phyloP scores from a whole-genome alignment of 2,329 filamentous ascomycete genomes.

The Cyclaneusma minus region DNA sequence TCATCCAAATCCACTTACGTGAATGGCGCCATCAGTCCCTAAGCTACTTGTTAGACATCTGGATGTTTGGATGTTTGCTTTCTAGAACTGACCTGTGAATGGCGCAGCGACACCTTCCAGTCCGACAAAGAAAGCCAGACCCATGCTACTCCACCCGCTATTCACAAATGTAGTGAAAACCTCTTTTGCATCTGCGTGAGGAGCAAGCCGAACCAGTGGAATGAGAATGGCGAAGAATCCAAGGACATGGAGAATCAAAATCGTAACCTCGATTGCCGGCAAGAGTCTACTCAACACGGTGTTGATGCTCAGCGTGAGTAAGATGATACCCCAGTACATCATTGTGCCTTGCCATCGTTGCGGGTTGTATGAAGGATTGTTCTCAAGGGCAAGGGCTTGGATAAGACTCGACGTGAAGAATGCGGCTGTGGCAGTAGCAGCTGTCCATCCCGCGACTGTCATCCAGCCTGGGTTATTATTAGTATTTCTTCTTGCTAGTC shows the following conservation, averaged over 20 bases:
- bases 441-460: constrained; percentile 67
- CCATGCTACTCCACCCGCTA: no score
- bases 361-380: constrained; percentile 26
- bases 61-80: no score
- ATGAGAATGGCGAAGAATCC: no score
- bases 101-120: neutral
- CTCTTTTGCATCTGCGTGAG: no score
- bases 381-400: constrained; percentile 31
- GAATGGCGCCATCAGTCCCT: neutral
- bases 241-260: no score
- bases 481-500: no score
- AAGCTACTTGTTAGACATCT: no score
- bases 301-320: constrained; percentile 32
- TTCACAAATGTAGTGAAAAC: no score
- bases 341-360: constrained; percentile 32
- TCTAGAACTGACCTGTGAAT: no score
- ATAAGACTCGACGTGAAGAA: constrained; percentile 26
- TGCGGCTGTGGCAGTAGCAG: constrained; percentile 57
- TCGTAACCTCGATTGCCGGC: constrained; percentile 32
- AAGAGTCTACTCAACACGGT: constrained; percentile 27
- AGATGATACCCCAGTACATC: constrained; percentile 29
- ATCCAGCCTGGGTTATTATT: constrained; percentile 63
- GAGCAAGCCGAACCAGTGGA: no score
- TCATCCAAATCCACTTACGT: constrained; percentile 1
- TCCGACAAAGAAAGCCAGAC: no score